Evolutionary conservation across 1,284 basidiomycete species (phyloP).

Genomic region (Agaricales sp.): DNA sequence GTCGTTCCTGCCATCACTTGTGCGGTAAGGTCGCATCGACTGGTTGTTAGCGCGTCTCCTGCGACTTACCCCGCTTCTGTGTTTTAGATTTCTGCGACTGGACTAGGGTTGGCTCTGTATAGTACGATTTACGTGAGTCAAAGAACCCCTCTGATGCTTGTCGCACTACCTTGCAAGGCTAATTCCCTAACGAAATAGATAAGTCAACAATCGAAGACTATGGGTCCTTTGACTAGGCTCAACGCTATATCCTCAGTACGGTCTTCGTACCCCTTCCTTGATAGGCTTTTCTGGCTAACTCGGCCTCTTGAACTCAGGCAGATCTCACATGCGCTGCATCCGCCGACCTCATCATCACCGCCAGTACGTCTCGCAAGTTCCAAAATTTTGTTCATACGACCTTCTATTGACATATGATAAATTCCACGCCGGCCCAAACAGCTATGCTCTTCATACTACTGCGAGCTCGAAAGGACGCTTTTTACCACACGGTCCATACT

Average conservation of each 20-base stretch:
- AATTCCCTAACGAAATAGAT: too few relatives aligned
- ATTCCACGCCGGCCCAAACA: too few relatives aligned
- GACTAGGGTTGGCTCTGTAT: background rate
- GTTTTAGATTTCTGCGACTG: background rate
- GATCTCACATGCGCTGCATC: background rate
- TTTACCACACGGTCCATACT: background rate
- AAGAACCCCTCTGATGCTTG: background rate
- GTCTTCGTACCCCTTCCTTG: too few relatives aligned
- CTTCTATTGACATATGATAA: too few relatives aligned
- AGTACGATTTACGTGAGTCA: background rate
- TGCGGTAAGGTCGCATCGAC: background rate
- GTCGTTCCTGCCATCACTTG: background rate
- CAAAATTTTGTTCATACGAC: too few relatives aligned
- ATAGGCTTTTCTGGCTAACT: too few relatives aligned
- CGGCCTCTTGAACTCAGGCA: background rate
- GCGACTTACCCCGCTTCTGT: too few relatives aligned
- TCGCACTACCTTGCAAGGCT: too few relatives aligned
- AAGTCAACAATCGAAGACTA: too few relatives aligned
- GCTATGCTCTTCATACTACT: background rate
- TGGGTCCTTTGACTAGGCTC: too few relatives aligned
- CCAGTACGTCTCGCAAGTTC: background rate
- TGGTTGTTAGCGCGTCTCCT: too few relatives aligned
- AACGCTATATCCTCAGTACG: too few relatives aligned
- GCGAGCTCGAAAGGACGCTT: background rate
- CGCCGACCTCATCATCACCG: background rate